phyloP scores from a whole-genome alignment of 129 eudicot genomes.

The Dittrichia graveolens region DNA sequence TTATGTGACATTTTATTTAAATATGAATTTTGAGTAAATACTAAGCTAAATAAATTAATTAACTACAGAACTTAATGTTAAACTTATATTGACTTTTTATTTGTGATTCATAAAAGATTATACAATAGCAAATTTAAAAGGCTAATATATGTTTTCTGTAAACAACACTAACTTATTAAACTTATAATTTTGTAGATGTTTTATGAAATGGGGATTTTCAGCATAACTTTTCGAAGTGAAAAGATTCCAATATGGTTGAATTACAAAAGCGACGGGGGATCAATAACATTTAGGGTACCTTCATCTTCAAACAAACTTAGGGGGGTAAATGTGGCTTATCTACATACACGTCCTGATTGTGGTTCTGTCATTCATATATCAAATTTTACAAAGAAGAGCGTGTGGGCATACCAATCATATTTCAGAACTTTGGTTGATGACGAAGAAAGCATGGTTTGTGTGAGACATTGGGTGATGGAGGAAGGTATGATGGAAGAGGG shows the following conservation, averaged over 20 bases:
- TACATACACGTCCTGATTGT: too few relatives aligned
- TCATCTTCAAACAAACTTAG: not conserved
- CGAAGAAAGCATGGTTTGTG: conserved; percentile 7
- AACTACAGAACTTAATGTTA: too few relatives aligned
- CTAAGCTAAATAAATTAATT: too few relatives aligned
- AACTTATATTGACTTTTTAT: too few relatives aligned
- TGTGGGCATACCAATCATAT: not conserved
- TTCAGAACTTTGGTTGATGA: not conserved
- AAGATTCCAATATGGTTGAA: conserved; percentile 12
- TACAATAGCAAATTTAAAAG: too few relatives aligned
- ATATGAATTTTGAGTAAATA: too few relatives aligned
- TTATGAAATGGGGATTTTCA: conserved; percentile 26
- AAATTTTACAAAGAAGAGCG: not conserved
- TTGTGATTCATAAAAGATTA: too few relatives aligned
- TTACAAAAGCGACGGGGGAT: not conserved
- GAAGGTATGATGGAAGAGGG: conserved; percentile 6
- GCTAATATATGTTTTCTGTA: too few relatives aligned
- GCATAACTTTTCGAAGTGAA: conserved; percentile 20
- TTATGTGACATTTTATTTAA: too few relatives aligned
- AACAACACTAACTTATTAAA: too few relatives aligned
- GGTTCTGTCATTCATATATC: not conserved
- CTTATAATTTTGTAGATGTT: not conserved
- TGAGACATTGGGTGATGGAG: conserved; percentile 28
- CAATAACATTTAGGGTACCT: conserved; percentile 3
- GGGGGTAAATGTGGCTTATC: conserved; percentile 13